These are phyloP conservation scores for Nigrospora oryzae DNA, from an alignment of 2,329 filamentous ascomycete species.

Conservation along the genomic window DNA sequence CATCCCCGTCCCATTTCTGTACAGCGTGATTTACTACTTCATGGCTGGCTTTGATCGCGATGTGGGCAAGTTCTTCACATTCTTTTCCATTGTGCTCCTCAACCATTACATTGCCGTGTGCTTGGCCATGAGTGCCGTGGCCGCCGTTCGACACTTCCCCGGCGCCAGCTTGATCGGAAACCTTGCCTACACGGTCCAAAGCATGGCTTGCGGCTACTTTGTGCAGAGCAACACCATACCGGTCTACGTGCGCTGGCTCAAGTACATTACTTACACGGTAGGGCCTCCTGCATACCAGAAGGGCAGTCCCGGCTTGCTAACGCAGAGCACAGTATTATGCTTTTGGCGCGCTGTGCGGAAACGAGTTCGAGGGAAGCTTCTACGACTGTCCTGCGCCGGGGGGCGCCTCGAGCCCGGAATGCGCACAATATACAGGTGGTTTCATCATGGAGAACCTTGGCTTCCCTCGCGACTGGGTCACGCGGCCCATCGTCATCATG, in stretches of 20 bases:
- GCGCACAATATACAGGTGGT: constrained; percentile 58
- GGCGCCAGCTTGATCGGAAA: constrained; percentile 67
- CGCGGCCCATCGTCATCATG: constrained; percentile 55
- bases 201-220: constrained; percentile 69
- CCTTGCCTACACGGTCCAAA: constrained; percentile 63
- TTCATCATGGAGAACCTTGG: constrained; percentile 64
- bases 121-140: constrained; percentile 61
- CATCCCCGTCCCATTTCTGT: constrained; percentile 62
- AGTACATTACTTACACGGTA: constrained; percentile 55
- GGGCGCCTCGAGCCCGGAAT: constrained; percentile 55
- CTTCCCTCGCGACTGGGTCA: constrained; percentile 59
- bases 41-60: constrained; percentile 66
- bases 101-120: constrained; percentile 68
- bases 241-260: constrained; percentile 71
- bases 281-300: constrained; percentile 11
- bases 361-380: constrained; percentile 65
- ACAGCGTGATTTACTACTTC: constrained; percentile 66
- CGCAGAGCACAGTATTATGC: constrained; percentile 47
- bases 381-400: constrained; percentile 63
- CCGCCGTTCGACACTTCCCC: constrained; percentile 57
- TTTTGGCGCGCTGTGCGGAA: constrained; percentile 62
- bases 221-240: constrained; percentile 66
- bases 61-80: constrained; percentile 59
- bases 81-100: constrained; percentile 59
- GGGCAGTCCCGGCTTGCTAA: constrained; percentile 11